Evolutionary conservation across 768 basidiomycete genomes (phyloP).

Genomic region (Pisolithus orientalis): DNA sequence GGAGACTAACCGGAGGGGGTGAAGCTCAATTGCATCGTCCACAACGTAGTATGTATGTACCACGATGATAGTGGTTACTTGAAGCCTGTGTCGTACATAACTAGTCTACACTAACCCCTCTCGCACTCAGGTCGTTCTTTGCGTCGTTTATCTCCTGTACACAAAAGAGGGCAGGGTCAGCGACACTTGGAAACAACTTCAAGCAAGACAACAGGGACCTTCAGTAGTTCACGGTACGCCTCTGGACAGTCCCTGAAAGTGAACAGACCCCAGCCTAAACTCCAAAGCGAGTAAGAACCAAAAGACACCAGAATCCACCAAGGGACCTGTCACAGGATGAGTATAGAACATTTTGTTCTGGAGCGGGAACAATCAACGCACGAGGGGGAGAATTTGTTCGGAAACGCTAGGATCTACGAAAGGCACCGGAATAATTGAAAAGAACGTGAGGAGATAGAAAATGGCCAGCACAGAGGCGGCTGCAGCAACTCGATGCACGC

Average conservation of each 20-base stretch:
- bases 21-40: not conserved
- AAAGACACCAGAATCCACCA: slow-evolving; percentile 81
- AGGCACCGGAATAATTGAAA: slow-evolving; percentile 50
- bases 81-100: not conserved
- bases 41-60: not conserved
- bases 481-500: slow-evolving; percentile 47
- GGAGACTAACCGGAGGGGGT: not conserved
- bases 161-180: not conserved
- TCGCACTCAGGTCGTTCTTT: slow-evolving; percentile 51
- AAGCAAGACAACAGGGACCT: slow-evolving; percentile 34
- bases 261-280: slow-evolving; percentile 68
- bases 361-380: slow-evolving; percentile 26
- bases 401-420: slow-evolving; percentile 41
- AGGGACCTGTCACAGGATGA: slow-evolving; percentile 46
- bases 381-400: slow-evolving; percentile 52
- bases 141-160: slow-evolving; percentile 56
- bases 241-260: slow-evolving; percentile 76
- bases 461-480: slow-evolving; percentile 34
- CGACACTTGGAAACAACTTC: not conserved
- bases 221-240: slow-evolving; percentile 64
- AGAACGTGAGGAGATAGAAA: slow-evolving; percentile 52
- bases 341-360: not conserved
- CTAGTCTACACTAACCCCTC: slow-evolving; percentile 57
- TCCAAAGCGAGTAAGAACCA: slow-evolving; percentile 73
- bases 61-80: not conserved